Evolutionary conservation across 306 rosid genomes (phyloP).

Genomic region (Casuarina equisetifolia): DNA sequence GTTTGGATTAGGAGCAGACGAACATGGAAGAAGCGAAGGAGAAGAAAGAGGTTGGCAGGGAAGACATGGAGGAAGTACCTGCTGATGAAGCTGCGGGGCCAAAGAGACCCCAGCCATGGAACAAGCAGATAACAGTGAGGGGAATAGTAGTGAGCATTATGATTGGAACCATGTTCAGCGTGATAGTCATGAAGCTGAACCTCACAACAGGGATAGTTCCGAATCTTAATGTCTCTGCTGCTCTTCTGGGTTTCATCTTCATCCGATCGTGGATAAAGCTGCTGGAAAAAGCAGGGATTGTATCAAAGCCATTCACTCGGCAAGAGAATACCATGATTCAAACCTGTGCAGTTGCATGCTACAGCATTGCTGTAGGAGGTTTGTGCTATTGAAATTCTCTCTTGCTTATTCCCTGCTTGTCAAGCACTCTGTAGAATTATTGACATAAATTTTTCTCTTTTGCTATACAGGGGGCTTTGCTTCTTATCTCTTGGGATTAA

Average conservation of each 20-base stretch:
- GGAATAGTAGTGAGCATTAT: conserved; percentile 70
- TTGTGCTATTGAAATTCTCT: not conserved
- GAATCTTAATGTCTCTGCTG: conserved; percentile 82
- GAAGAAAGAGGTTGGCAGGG: conserved; percentile 30
- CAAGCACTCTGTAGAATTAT: not conserved
- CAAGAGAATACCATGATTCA: conserved; percentile 96
- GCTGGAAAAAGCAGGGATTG: conserved; percentile 55
- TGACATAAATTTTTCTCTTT: not conserved
- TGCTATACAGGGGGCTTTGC: conserved; percentile 77
- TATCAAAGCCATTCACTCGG: conserved; percentile 74
- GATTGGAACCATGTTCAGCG: conserved; percentile 66
- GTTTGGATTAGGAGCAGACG: conserved; percentile 2
- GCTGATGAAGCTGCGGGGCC: not conserved
- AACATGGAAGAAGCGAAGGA: conserved; percentile 30
- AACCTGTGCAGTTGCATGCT: conserved; percentile 88
- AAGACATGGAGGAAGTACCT: conserved; percentile 18
- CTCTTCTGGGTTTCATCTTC: conserved; percentile 74
- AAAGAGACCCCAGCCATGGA: conserved; percentile 52
- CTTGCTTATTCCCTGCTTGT: not conserved
- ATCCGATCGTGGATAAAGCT: conserved; percentile 71
- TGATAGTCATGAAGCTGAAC: conserved; percentile 85
- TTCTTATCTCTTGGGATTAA: conserved; percentile 78
- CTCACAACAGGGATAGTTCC: conserved; percentile 91
- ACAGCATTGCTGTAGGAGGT: conserved; percentile 87
- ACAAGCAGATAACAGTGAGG: conserved; percentile 66